phyloP scores from a whole-genome alignment of 805 yeast genomes.

The Jamesozyma spencerorum region DNA sequence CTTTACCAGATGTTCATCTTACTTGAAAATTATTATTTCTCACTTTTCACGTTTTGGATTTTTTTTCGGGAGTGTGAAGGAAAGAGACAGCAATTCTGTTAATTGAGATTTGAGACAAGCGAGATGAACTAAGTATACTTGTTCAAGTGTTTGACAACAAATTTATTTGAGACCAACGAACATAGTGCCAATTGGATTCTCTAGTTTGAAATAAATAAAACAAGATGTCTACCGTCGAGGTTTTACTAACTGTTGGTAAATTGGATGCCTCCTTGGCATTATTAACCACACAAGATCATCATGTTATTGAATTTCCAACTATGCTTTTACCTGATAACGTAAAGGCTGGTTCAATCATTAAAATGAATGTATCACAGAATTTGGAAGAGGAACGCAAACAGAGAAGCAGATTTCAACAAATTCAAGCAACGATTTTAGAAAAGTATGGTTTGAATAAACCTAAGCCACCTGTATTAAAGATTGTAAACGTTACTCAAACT shows the following conservation, averaged over 20 bases:
- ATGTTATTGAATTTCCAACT: constrained; percentile 94
- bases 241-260: constrained; percentile 89
- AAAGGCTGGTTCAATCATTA: constrained; percentile 84
- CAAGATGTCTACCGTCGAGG: constrained; percentile 48
- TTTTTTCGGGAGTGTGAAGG: neutral
- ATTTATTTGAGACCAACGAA: too few species aligned
- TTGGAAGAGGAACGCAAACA: constrained; percentile 54
- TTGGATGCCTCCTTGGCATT: constrained; percentile 91
- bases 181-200: too few species aligned
- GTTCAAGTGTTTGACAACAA: too few species aligned
- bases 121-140: too few species aligned
- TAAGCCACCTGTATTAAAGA: constrained; percentile 53
- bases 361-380: constrained; percentile 76
- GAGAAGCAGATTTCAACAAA: constrained; percentile 43
- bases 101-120: too few species aligned
- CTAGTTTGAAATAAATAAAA: neutral
- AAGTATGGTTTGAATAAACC: constrained; percentile 72
- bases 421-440: constrained; percentile 66
- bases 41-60: neutral
- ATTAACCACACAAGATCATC: constrained; percentile 83
- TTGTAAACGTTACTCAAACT: constrained; percentile 83
- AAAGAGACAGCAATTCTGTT: too few species aligned
- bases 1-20: too few species aligned
- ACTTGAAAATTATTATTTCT: too few species aligned
- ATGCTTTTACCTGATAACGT: constrained; percentile 83